A percentile compares a stretch with the other conserved stretches of the same genome.
These are phyloP conservation scores for Spraguea lophii DNA, from an alignment of 371 early-diverging fungal genomes.

Conservation along the genomic window DNA sequence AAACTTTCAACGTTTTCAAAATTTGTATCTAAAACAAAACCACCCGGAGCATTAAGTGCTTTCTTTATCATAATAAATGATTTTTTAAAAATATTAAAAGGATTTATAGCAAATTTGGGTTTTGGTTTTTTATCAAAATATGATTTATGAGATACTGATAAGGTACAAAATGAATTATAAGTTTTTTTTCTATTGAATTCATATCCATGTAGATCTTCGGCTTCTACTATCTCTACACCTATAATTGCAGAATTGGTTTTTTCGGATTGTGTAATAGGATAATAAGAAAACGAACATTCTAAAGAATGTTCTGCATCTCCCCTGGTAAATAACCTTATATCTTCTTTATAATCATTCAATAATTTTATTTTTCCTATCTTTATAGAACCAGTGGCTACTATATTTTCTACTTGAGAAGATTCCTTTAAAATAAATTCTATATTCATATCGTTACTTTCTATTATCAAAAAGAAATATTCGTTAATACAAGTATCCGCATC, in stretches of 20 bases:
- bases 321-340: neutral
- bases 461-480: constrained; percentile 33
- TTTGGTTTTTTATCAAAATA: constrained; percentile 1
- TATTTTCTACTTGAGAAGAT: neutral
- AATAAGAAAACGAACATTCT: constrained; percentile 12
- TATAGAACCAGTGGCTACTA: neutral
- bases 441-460: constrained; percentile 25
- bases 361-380: neutral
- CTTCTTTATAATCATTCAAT: neutral
- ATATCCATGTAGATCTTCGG: constrained; percentile 34
- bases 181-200: constrained; percentile 5
- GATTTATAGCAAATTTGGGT: constrained; percentile 2
- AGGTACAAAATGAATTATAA: constrained; percentile 28
- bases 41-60: constrained; percentile 8
- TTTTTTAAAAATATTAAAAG: constrained; percentile 9
- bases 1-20: neutral
- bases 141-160: constrained; percentile 11
- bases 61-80: constrained; percentile 14
- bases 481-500: constrained; percentile 26
- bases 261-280: constrained; percentile 2
- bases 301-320: constrained; percentile 3
- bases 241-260: constrained; percentile 28
- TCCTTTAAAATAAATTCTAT: neutral
- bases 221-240: constrained; percentile 25
- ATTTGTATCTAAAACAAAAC: constrained; percentile 1